Percentiles rank a stretch among this genome's conserved stretches.
These are phyloP conservation scores for Wallacemonas sp. DNA, from an alignment of 208 protist species.

Conservation along the genomic window DNA sequence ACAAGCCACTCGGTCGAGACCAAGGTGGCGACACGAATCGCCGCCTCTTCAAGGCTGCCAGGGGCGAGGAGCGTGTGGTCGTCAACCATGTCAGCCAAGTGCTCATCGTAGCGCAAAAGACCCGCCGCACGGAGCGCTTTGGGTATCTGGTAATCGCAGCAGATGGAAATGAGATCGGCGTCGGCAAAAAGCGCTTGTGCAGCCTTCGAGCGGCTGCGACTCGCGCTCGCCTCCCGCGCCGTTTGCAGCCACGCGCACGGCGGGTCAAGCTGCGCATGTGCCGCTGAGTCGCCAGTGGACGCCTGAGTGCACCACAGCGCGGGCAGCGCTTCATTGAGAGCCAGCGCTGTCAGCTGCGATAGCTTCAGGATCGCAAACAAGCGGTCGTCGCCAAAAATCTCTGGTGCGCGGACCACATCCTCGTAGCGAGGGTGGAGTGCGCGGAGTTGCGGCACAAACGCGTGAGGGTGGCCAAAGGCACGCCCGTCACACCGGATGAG, in stretches of 20 bases:
- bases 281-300: not conserved
- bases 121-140: conserved; percentile 66
- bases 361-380: conserved; percentile 72
- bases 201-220: not conserved
- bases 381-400: not conserved
- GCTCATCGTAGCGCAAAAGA: conserved; percentile 50
- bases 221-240: not conserved
- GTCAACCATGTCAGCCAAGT: conserved; percentile 47
- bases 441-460: conserved; percentile 56
- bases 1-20: conserved; percentile 2
- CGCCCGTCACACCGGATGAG: conserved; percentile 36
- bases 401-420: conserved; percentile 31
- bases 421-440: conserved; percentile 62
- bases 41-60: conserved; percentile 49
- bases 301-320: conserved; percentile 25
- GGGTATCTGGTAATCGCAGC: conserved; percentile 89
- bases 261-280: not conserved
- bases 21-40: conserved; percentile 66
- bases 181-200: conserved; percentile 44
- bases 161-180: conserved; percentile 50
- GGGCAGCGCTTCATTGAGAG: conserved; percentile 50
- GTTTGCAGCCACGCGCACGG: conserved; percentile 14
- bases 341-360: conserved; percentile 68
- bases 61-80: conserved; percentile 37
- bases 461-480: conserved; percentile 34